A percentile compares a stretch with the other conserved stretches of the same genome.
Evolutionary conservation across 371 early-diverging fungal species (phyloP).

Genomic region (Apophysomyces sp.): DNA sequence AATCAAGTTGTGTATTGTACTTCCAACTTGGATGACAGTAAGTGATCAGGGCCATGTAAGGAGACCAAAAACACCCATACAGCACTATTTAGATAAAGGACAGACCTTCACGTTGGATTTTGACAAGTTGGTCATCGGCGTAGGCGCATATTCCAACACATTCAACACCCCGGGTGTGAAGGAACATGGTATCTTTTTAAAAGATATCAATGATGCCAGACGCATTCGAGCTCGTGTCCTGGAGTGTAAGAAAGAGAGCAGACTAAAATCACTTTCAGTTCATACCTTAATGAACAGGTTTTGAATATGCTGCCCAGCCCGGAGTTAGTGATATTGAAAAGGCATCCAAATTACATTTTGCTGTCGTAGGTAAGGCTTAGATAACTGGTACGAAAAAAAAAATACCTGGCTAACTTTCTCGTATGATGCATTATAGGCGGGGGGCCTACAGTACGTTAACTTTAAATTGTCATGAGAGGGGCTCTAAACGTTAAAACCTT

Average conservation of each 20-base stretch:
- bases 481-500: background rate
- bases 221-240: conserved; percentile 69
- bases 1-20: conserved; percentile 35
- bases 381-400: background rate
- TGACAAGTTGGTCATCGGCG: conserved; percentile 78
- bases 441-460: background rate
- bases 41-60: background rate
- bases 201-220: conserved; percentile 75
- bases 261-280: background rate
- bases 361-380: conserved; percentile 61
- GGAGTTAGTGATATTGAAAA: conserved; percentile 63
- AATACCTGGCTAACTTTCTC: background rate
- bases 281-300: conserved; percentile 22
- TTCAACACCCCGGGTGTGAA: conserved; percentile 81
- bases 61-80: background rate
- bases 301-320: conserved; percentile 79
- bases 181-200: conserved; percentile 71
- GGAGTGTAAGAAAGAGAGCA: conserved; percentile 47
- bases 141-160: conserved; percentile 83
- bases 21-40: conserved; percentile 31
- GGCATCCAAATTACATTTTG: conserved; percentile 79
- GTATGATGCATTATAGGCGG: background rate
- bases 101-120: conserved; percentile 55
- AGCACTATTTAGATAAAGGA: conserved; percentile 16
- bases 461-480: background rate